Percentiles rank a stretch among this genome's conserved stretches.
Conservation (phyloP, 352 stramenopile species). For the Saprolegnia parasitica region DNA sequence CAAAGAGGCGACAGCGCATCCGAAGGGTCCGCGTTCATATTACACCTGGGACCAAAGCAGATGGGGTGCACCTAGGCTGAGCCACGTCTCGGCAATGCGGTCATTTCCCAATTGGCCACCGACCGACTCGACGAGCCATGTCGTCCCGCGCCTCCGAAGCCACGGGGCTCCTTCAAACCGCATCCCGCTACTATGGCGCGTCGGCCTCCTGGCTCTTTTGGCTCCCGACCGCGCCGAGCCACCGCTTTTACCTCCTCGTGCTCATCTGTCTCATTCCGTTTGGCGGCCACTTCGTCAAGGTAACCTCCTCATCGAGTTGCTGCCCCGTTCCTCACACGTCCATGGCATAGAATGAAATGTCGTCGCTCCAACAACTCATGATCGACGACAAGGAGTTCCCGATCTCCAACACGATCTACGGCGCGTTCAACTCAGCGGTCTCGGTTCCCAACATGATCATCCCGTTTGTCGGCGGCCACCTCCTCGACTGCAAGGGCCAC, state of each 20-base stretch:
- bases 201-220: conserved; percentile 59
- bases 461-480: conserved; percentile 63
- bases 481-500: conserved; percentile 76
- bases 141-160: too few species aligned
- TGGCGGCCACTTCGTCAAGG: conserved; percentile 80
- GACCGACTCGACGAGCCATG: too few species aligned
- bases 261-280: conserved; percentile 83
- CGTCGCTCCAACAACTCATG: conserved; percentile 75
- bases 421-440: conserved; percentile 68
- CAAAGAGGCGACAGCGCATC: neutral
- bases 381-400: conserved; percentile 66
- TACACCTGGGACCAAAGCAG: neutral
- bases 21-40: neutral
- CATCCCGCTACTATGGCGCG: neutral
- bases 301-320: too few species aligned
- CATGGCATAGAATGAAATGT: conserved; percentile 63
- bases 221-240: conserved; percentile 47
- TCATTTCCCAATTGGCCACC: neutral
- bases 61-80: too few species aligned
- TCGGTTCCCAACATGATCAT: conserved; percentile 82
- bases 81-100: too few species aligned
- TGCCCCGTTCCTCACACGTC: neutral
- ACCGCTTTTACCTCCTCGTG: conserved; percentile 74
- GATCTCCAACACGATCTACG: conserved; percentile 83
- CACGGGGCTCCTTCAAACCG: neutral